Conservation (phyloP, 352 stramenopile species). For the Globisporangium acanthophoron region DNA sequence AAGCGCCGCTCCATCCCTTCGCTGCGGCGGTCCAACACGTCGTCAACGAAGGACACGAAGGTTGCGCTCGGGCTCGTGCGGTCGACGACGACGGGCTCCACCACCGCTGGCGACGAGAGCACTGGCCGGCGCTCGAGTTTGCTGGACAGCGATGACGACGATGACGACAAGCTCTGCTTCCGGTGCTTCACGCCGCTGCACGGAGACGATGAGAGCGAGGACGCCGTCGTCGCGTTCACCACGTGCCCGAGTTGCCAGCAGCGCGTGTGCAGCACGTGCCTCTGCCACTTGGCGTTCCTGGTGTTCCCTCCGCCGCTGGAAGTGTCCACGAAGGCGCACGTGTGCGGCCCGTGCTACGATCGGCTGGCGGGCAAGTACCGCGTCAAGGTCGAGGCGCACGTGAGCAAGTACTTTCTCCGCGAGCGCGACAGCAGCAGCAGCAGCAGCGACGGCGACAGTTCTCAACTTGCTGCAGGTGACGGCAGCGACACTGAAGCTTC, state of each 20-base stretch:
- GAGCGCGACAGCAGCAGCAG: slow-evolving; percentile 11
- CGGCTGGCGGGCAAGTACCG: slow-evolving; percentile 61
- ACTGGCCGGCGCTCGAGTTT: slow-evolving; percentile 3
- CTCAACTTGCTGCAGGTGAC: not conserved
- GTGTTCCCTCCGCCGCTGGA: slow-evolving; percentile 62
- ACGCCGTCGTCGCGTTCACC: not conserved
- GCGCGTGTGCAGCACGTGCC: slow-evolving; percentile 51
- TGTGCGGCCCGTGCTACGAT: slow-evolving; percentile 68
- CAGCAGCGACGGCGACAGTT: not conserved
- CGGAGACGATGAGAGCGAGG: not conserved
- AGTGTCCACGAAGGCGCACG: slow-evolving; percentile 47
- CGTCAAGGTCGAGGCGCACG: slow-evolving; percentile 54
- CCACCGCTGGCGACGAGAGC: not conserved
- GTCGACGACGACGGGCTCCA: slow-evolving; percentile 10
- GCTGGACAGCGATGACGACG: slow-evolving; percentile 24
- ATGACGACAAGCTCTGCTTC: slow-evolving; percentile 60
- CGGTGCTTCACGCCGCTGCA: slow-evolving; percentile 43
- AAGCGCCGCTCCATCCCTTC: slow-evolving; percentile 13
- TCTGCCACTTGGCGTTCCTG: slow-evolving; percentile 62
- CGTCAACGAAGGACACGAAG: slow-evolving; percentile 15
- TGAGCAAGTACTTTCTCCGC: slow-evolving; percentile 67
- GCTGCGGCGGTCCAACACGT: slow-evolving; percentile 13
- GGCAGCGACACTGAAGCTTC: slow-evolving; percentile 10
- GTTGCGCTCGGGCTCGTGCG: slow-evolving; percentile 7
- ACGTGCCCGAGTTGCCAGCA: slow-evolving; percentile 58